These are phyloP conservation scores for Paramecium caudatum DNA, from an alignment of 73 alveolate species.

Conservation along the genomic window DNA sequence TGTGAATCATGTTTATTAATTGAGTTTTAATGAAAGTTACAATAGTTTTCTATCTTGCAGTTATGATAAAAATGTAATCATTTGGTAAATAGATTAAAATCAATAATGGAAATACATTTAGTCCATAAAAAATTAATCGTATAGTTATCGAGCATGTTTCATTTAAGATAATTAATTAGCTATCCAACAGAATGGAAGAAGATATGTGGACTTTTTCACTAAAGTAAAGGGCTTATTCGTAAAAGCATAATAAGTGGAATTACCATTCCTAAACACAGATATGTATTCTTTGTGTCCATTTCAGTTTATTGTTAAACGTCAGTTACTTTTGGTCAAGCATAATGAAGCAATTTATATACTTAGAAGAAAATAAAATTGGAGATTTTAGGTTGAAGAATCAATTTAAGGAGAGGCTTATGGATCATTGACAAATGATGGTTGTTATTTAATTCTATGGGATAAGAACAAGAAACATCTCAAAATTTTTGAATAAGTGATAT, in stretches of 20 bases:
- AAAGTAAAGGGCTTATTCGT: neutral
- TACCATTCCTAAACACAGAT: neutral
- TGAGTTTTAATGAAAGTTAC: neutral
- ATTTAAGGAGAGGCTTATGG: neutral
- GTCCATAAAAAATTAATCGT: neutral
- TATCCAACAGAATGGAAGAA: neutral
- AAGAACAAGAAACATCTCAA: neutral
- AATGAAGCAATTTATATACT: neutral
- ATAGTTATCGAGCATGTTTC: conserved; percentile 7
- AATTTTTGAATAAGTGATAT: neutral
- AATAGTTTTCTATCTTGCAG: neutral
- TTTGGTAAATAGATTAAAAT: neutral
- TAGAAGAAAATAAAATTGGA: conserved; percentile 21
- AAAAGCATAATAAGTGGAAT: neutral
- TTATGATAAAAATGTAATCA: conserved; percentile 25
- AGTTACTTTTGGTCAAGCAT: neutral
- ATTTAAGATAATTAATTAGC: conserved; percentile 4
- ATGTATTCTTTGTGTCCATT: neutral
- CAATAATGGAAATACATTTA: neutral
- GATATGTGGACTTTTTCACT: neutral
- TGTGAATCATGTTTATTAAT: neutral
- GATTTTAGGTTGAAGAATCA: conserved; percentile 1
- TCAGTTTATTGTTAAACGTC: neutral
- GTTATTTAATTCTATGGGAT: neutral
- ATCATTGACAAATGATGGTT: conserved; percentile 37